Conservation (phyloP, 2,329 filamentous ascomycete genomes). For the Gaeumannomyces sp. region DNA sequence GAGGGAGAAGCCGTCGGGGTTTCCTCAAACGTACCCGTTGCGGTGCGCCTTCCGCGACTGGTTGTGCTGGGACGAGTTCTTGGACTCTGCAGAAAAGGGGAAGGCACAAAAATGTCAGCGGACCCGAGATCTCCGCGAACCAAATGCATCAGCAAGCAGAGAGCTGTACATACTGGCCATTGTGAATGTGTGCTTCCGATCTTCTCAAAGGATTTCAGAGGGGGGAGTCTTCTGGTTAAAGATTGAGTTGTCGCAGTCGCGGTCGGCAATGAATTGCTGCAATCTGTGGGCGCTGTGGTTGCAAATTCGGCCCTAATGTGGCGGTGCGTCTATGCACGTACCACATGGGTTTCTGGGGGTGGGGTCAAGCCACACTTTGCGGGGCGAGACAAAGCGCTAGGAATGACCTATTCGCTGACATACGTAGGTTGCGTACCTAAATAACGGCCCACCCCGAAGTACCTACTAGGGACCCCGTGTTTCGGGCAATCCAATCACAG, state of each 20-base stretch:
- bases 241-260: slow-evolving; percentile 1
- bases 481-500: too few species aligned
- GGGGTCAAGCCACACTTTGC: neutral
- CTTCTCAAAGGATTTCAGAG: slow-evolving; percentile 1
- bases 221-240: neutral
- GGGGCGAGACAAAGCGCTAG: neutral
- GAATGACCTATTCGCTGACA: neutral
- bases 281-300: slow-evolving; percentile 1
- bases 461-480: too few species aligned
- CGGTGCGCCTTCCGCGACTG: slow-evolving; percentile 97
- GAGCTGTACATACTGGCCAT: slow-evolving; percentile 60
- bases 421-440: too few species aligned
- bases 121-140: neutral
- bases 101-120: slow-evolving; percentile 21
- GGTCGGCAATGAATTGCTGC: neutral
- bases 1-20: neutral
- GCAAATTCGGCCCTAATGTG: slow-evolving; percentile 6
- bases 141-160: neutral
- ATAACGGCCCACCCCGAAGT: too few species aligned
- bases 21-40: slow-evolving; percentile 72
- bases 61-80: slow-evolving; percentile 99
- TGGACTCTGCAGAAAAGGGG: slow-evolving; percentile 71
- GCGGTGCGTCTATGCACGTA: neutral
- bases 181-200: slow-evolving; percentile 41
- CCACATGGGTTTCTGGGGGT: neutral